phyloP scores from a whole-genome alignment of 2,329 filamentous ascomycete genomes.

The Dothiorella sarmentorum region DNA sequence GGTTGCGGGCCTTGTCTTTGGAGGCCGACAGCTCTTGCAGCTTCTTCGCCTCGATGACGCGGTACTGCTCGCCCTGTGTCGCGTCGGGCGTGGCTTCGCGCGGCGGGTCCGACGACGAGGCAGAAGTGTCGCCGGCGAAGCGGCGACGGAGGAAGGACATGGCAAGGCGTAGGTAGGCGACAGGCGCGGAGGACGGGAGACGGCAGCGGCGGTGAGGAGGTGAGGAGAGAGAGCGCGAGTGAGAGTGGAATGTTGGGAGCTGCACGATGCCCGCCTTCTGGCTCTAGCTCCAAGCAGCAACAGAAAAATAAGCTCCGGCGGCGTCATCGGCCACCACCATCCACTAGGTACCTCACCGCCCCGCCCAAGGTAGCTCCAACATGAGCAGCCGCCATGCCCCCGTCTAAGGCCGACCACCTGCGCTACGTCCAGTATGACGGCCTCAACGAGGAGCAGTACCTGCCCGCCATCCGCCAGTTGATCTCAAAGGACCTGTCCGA shows the following conservation, averaged over 20 bases:
- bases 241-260: no score
- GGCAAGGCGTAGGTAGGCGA: neutral
- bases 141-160: conserved; percentile 39
- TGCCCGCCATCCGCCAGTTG: conserved; percentile 83
- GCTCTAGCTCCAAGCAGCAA: no score
- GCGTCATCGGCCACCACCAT: no score
- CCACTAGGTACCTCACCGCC: no score
- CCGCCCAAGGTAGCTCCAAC: no score
- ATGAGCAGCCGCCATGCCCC: neutral
- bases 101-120: conserved; percentile 32
- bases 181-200: neutral
- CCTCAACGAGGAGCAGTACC: conserved; percentile 61
- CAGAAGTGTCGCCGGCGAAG: conserved; percentile 28
- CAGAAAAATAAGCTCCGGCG: no score
- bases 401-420: conserved; percentile 36
- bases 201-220: neutral
- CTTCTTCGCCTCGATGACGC: conserved; percentile 51
- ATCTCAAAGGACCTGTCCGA: conserved; percentile 97
- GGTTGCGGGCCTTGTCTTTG: conserved; percentile 19
- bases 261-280: no score
- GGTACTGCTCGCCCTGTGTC: conserved; percentile 47
- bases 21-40: conserved; percentile 40
- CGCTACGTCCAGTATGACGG: conserved; percentile 59
- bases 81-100: conserved; percentile 40
- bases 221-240: no score